A percentile compares a stretch with the other conserved stretches of the same genome.
Evolutionary conservation across 148 eudicot genomes (phyloP).

Genomic region (Rhododendron simsii): DNA sequence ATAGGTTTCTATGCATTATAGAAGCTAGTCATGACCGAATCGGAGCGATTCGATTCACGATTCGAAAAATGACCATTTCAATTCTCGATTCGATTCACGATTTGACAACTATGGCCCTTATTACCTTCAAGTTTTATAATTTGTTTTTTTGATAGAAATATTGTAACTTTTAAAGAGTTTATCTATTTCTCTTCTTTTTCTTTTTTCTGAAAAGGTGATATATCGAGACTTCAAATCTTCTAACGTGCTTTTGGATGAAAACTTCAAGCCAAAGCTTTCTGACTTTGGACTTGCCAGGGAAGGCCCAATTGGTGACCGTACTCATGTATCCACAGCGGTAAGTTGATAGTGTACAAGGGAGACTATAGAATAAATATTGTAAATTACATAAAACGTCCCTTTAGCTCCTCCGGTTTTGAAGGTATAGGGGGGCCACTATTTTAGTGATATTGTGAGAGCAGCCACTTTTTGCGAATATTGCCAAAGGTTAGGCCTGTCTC

Average conservation of each 20-base stretch:
- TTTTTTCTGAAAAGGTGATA: conserved; percentile 46
- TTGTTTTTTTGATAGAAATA: not conserved
- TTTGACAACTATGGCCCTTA: not conserved
- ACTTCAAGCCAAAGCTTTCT: conserved; percentile 74
- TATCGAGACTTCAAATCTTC: conserved; percentile 81
- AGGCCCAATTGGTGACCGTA: conserved; percentile 61
- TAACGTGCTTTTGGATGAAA: conserved; percentile 60
- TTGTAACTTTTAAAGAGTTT: not conserved
- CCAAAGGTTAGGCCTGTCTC: too few species aligned
- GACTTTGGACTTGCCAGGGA: conserved; percentile 82
- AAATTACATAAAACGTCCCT: not conserved
- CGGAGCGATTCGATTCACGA: too few species aligned
- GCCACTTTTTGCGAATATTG: too few species aligned
- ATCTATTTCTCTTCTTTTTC: not conserved
- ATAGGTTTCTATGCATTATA: too few species aligned
- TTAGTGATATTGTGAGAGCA: too few species aligned
- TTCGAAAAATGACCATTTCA: too few species aligned
- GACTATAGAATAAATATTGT: not conserved
- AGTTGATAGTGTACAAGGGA: conserved; percentile 16
- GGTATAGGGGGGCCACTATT: too few species aligned
- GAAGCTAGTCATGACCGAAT: too few species aligned
- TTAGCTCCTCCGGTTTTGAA: too few species aligned
- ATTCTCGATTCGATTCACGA: too few species aligned
- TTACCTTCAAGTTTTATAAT: not conserved
- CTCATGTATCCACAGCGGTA: conserved; percentile 81